phyloP scores from a whole-genome alignment of 1,284 basidiomycete species.

The Boletus albobrunnescens region DNA sequence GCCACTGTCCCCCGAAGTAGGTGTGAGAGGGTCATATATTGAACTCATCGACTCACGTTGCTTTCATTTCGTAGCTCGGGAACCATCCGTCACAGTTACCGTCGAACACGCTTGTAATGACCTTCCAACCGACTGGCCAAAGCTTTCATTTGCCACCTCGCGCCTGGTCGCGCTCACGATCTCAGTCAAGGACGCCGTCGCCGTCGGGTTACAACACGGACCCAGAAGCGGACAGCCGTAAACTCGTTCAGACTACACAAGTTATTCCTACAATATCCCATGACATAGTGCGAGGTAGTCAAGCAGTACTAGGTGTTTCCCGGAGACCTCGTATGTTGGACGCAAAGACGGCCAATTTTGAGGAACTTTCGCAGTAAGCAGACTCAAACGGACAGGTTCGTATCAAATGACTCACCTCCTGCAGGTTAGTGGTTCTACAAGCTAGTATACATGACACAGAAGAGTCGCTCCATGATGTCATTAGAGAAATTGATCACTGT shows the following conservation, averaged over 20 bases:
- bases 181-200: conserved; percentile 48
- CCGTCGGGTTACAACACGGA: conserved; percentile 65
- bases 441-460: conserved; percentile 66
- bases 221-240: conserved; percentile 51
- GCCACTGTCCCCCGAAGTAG: conserved; percentile 53
- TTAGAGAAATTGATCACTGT: conserved; percentile 51
- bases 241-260: conserved; percentile 30
- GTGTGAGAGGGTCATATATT: conserved; percentile 39
- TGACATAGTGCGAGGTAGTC: conserved; percentile 18
- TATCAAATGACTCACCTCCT: not conserved
- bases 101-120: conserved; percentile 69
- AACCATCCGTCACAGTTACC: conserved; percentile 51
- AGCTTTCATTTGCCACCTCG: conserved; percentile 53
- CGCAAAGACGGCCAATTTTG: conserved; percentile 52
- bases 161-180: conserved; percentile 23
- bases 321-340: conserved; percentile 29
- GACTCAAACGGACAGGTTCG: conserved; percentile 7
- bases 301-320: conserved; percentile 10
- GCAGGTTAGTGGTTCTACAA: conserved; percentile 68
- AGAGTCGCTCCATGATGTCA: conserved; percentile 51
- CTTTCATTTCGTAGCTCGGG: conserved; percentile 33
- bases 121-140: conserved; percentile 55
- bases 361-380: conserved; percentile 66
- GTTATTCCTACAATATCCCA: conserved; percentile 15
- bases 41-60: conserved; percentile 8